These are phyloP conservation scores for Avicennia marina DNA, from an alignment of 257 asterid genomes.

Conservation along the genomic window DNA sequence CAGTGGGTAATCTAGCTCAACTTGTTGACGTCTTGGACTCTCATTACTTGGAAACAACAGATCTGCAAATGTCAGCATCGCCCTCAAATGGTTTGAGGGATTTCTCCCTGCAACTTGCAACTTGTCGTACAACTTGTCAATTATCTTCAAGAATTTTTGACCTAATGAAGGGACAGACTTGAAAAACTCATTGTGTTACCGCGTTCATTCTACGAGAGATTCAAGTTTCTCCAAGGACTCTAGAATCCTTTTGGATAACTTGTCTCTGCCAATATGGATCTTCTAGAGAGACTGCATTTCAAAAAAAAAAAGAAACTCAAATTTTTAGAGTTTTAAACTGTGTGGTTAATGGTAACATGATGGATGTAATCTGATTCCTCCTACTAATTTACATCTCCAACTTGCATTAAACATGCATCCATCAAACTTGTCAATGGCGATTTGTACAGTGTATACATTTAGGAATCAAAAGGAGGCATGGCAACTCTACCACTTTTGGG, in stretches of 20 bases:
- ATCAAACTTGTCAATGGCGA: no score
- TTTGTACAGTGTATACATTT: no score
- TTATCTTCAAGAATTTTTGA: slow-evolving; percentile 28
- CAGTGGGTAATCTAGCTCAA: slow-evolving; percentile 54
- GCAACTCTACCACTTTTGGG: no score
- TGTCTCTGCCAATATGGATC: slow-evolving; percentile 43
- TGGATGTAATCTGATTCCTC: no score
- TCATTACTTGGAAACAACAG: slow-evolving; percentile 36
- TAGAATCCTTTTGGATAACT: slow-evolving; percentile 59
- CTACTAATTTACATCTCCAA: no score
- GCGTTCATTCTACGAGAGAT: slow-evolving; percentile 28
- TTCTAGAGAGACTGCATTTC: slow-evolving; percentile 58
- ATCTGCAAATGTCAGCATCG: slow-evolving; percentile 58
- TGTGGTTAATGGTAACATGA: no score
- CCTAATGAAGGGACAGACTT: slow-evolving; percentile 35
- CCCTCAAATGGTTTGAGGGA: slow-evolving; percentile 57
- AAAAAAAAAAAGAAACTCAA: no score
- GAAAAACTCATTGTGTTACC: slow-evolving; percentile 26
- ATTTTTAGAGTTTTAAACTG: no score
- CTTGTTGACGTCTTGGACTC: slow-evolving; percentile 15
- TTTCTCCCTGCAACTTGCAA: slow-evolving; percentile 65
- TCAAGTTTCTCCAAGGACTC: slow-evolving; percentile 33
- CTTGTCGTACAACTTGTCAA: slow-evolving; percentile 46
- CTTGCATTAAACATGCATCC: no score
- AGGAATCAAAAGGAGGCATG: no score